Evolutionary conservation across 345 rosid genomes (phyloP), one percentile per base, ranked within the genome.

Genomic region (Euphorbia tirucalli): DNA sequence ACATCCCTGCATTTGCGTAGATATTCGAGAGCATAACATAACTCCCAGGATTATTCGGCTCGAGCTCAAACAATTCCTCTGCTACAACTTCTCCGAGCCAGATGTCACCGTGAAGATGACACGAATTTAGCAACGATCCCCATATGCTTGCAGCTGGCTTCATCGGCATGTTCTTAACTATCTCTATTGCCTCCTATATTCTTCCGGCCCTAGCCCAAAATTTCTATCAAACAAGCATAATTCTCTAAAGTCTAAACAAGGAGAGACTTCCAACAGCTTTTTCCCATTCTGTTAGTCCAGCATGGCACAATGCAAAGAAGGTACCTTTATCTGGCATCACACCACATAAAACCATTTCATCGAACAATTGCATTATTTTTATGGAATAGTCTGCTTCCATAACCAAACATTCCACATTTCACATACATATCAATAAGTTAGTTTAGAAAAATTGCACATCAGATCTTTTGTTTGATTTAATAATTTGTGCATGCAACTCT

Each of bases 1-100:
- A 88, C 88, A 82, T 88, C 77, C 86, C 84, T 2, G 81, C 85
- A 61, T 88, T 83, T 3, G 92, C 92, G 59, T 88, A 88, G 50
- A 88, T 61, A 73, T 88, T 88, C 0, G 93, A 86, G 24, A 86
- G 77, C 65, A 88, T 75, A 43, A 88, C 90, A 55, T 86, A 88
- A 80, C 85, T 88, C 65, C 88, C 90, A 39, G 82, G 75, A 66
- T 86, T 84, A 27, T 61, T 63, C 22, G 93, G 88, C 61, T 88
- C 93, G n/a, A 86, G 70, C 67, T 69, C 84, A 72, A 88, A 86
- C 73, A 88, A 78, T 65, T 76, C 65, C 50, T 72, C 70, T 0
- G 86, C 87, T 2, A 82, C 84, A 68, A 71, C 30, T 71, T 86
- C 87, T 64, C 75, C 81, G 28, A 69, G 11, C 44, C 46, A 28